These are phyloP conservation scores for Aspergillus fijiensis DNA, from an alignment of 2,329 filamentous ascomycete genomes.

Conservation along the genomic window DNA sequence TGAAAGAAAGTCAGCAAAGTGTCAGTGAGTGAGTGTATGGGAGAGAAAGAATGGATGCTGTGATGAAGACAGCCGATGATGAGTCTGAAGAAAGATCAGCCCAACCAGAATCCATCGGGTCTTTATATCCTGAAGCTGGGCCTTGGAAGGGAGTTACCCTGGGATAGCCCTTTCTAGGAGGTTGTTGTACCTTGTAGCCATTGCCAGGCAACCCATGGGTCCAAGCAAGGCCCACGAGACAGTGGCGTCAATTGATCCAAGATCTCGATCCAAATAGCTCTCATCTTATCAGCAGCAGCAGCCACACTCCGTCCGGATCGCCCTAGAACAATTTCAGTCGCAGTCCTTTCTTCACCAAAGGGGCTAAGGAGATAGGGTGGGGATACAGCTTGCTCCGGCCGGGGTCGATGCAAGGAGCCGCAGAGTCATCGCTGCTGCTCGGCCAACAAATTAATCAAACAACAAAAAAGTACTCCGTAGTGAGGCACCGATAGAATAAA, in stretches of 20 bases:
- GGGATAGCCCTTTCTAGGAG: conserved; percentile 9
- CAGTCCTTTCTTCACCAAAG: not conserved
- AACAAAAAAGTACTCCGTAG: not conserved
- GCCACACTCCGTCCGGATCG: not conserved
- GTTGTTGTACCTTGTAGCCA: not conserved
- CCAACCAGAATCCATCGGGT: not conserved
- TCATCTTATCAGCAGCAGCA: conserved; percentile 1
- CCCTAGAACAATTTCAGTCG: not conserved
- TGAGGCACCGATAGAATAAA: not conserved
- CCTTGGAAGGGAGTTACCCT: not conserved
- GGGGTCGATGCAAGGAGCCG: conserved; percentile 13
- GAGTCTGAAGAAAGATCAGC: not conserved
- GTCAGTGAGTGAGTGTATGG: not conserved
- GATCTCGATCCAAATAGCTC: not conserved
- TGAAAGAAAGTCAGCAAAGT: not conserved
- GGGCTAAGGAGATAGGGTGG: conserved; percentile 7
- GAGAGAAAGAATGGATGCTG: conserved; percentile 10
- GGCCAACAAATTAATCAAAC: not conserved
- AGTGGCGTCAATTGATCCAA: conserved; percentile 2
- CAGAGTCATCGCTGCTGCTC: not conserved
- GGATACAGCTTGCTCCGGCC: conserved; percentile 4
- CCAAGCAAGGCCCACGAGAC: conserved; percentile 11
- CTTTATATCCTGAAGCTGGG: conserved; percentile 13
- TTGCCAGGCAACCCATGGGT: not conserved
- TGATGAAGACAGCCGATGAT: not conserved